A percentile compares a stretch with the other conserved stretches of the same genome.
phyloP scores from a whole-genome alignment of 2,329 filamentous ascomycete species.

The Didymella exigua region DNA sequence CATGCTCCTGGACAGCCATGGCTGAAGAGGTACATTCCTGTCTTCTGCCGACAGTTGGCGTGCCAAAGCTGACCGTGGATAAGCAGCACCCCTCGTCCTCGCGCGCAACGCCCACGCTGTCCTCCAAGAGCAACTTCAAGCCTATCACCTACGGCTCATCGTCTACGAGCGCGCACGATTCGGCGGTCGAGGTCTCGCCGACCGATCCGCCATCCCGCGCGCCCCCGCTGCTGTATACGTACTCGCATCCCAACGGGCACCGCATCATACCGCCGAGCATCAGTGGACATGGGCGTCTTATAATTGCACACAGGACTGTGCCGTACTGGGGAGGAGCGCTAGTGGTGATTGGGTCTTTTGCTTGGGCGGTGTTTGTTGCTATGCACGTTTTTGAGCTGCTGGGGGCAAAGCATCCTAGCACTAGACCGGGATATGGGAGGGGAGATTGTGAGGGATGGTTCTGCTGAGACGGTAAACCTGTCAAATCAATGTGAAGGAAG shows the following conservation, averaged over 20 bases:
- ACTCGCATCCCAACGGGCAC: constrained; percentile 22
- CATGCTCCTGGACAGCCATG: constrained; percentile 21
- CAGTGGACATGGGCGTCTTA: constrained; percentile 28
- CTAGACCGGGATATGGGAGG: not conserved
- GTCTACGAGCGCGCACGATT: constrained; percentile 17
- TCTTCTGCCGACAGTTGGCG: not conserved
- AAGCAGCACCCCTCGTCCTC: not conserved
- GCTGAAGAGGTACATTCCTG: constrained; percentile 20
- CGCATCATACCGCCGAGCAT: constrained; percentile 34
- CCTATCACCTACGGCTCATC: constrained; percentile 23
- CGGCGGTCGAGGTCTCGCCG: constrained; percentile 19
- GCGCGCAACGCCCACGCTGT: not conserved
- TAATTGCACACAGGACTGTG: constrained; percentile 26
- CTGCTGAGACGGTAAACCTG: not conserved
- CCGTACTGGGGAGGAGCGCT: constrained; percentile 26
- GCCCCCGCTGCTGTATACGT: constrained; percentile 16
- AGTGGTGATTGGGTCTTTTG: constrained; percentile 23
- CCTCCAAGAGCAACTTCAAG: constrained; percentile 3
- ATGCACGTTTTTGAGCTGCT: constrained; percentile 23
- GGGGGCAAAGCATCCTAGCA: constrained; percentile 14
- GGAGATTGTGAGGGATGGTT: constrained; percentile 11
- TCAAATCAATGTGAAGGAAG: too few species aligned
- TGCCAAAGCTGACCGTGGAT: not conserved
- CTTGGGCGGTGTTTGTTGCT: constrained; percentile 30
- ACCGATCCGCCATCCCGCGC: constrained; percentile 2